Evolutionary conservation across 805 yeast species (phyloP).

Genomic region (Ogataea angusta): DNA sequence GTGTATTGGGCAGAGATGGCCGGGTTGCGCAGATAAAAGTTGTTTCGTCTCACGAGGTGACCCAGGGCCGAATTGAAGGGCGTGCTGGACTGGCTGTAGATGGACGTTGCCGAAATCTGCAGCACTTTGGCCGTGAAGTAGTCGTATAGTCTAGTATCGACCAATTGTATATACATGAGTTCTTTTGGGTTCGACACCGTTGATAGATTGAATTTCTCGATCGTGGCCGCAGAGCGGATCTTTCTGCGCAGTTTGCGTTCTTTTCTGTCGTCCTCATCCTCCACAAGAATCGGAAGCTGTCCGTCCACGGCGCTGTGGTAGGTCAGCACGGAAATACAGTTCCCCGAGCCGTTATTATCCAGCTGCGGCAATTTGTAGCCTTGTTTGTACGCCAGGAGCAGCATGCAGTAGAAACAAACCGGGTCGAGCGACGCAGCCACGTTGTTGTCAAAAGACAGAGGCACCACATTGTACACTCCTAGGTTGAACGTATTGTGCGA

Average conservation of each 20-base stretch:
- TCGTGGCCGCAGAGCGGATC: slow-evolving; percentile 35
- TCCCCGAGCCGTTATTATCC: slow-evolving; percentile 8
- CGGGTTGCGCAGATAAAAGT: slow-evolving; percentile 35
- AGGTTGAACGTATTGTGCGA: slow-evolving; percentile 38
- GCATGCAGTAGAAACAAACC: slow-evolving; percentile 44
- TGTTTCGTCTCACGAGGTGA: slow-evolving; percentile 9
- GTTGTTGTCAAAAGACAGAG: slow-evolving; percentile 28
- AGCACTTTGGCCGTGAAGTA: slow-evolving; percentile 11
- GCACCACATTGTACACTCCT: slow-evolving; percentile 49
- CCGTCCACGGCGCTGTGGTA: slow-evolving; percentile 47
- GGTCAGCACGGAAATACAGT: slow-evolving; percentile 40
- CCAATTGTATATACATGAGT: slow-evolving; percentile 35
- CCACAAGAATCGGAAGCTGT: slow-evolving; percentile 55
- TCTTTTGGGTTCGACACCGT: slow-evolving; percentile 33
- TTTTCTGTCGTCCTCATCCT: slow-evolving; percentile 39
- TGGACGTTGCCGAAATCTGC: slow-evolving; percentile 3
- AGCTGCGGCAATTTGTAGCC: slow-evolving; percentile 40
- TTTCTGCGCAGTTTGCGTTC: slow-evolving; percentile 29
- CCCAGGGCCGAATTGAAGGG: slow-evolving; percentile 7
- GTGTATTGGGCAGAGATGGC: slow-evolving; percentile 20
- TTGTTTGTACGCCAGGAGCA: slow-evolving; percentile 46
- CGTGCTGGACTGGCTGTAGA: slow-evolving; percentile 3
- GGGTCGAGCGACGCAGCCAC: slow-evolving; percentile 56
- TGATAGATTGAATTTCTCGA: slow-evolving; percentile 36
- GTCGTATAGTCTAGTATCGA: slow-evolving; percentile 50